Percentiles rank a stretch among this genome's conserved stretches.
phyloP scores from a whole-genome alignment of 441 rosid species.

The Eruca vesicaria region DNA sequence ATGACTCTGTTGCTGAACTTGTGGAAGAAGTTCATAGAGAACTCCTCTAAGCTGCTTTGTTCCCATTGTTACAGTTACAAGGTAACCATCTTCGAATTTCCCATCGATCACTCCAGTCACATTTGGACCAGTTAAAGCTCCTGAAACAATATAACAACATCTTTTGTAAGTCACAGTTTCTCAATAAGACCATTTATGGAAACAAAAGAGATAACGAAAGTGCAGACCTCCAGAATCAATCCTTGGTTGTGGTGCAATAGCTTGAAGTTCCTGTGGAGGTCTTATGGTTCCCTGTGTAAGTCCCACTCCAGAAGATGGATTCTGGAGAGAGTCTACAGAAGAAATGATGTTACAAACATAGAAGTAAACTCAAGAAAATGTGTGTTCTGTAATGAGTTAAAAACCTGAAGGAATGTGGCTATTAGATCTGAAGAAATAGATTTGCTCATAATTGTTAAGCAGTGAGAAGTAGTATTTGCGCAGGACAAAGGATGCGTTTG shows the following conservation, averaged over 20 bases:
- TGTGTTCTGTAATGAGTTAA: not conserved
- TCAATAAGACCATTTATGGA: not conserved
- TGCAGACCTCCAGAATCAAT: slow-evolving; percentile 37
- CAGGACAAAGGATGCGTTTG: slow-evolving; percentile 91
- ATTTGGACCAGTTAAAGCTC: slow-evolving; percentile 44
- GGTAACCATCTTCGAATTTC: slow-evolving; percentile 87
- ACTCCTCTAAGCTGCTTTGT: slow-evolving; percentile 84
- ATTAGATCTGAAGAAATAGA: slow-evolving; percentile 63
- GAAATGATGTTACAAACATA: slow-evolving; percentile 16
- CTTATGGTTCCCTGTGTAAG: slow-evolving; percentile 38
- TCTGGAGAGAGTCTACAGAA: slow-evolving; percentile 47
- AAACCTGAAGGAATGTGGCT: slow-evolving; percentile 59
- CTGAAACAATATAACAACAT: slow-evolving; percentile 39
- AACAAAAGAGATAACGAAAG: slow-evolving; percentile 49
- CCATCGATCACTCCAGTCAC: slow-evolving; percentile 97
- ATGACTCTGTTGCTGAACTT: slow-evolving; percentile 10
- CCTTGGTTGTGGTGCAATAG: slow-evolving; percentile 46
- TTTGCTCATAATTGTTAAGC: slow-evolving; percentile 76
- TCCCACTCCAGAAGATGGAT: slow-evolving; percentile 31
- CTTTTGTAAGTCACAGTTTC: not conserved
- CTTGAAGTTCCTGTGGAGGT: slow-evolving; percentile 50
- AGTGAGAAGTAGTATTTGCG: slow-evolving; percentile 87
- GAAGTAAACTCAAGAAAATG: not conserved
- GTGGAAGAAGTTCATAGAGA: slow-evolving; percentile 64
- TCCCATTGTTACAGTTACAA: slow-evolving; percentile 82